A percentile compares a stretch with the other conserved stretches of the same genome.
Evolutionary conservation across 2,329 filamentous ascomycete species (phyloP).

Genomic region (Trichophyton verrucosum): DNA sequence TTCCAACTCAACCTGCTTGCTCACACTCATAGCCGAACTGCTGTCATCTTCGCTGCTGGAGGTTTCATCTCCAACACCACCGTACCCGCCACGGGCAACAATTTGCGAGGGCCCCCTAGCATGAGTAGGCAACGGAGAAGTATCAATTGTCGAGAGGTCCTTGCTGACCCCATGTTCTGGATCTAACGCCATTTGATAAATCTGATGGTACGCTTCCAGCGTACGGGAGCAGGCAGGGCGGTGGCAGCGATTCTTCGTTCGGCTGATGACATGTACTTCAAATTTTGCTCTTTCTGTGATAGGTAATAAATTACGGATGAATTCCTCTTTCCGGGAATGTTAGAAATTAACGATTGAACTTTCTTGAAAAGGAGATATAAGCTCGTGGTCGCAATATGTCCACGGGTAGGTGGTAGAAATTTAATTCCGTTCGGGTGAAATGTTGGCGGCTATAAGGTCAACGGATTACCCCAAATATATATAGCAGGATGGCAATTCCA

Average conservation of each 20-base stretch:
- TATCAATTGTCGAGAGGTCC: slow-evolving; percentile 1
- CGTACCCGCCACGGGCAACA: background rate
- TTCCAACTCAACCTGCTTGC: slow-evolving; percentile 64
- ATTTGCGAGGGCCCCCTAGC: background rate
- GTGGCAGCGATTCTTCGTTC: slow-evolving; percentile 6
- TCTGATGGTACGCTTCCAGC: slow-evolving; percentile 26
- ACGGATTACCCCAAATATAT: background rate
- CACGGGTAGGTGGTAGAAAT: background rate
- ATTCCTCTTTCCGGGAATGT: background rate
- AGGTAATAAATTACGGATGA: background rate
- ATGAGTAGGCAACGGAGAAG: background rate
- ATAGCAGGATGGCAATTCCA: background rate
- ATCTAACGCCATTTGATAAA: slow-evolving; percentile 29
- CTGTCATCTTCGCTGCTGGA: background rate
- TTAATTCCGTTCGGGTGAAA: background rate
- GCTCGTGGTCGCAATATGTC: background rate
- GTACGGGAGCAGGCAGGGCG: slow-evolving; percentile 15
- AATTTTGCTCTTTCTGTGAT: background rate
- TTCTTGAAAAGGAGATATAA: background rate
- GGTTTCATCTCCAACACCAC: background rate
- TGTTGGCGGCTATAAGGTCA: too few species aligned
- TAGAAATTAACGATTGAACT: background rate
- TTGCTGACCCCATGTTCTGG: slow-evolving; percentile 12
- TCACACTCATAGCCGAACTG: slow-evolving; percentile 24
- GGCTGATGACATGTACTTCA: slow-evolving; percentile 6